Conservation (phyloP, 1,284 basidiomycete species). For the Calocybe gambosa region DNA sequence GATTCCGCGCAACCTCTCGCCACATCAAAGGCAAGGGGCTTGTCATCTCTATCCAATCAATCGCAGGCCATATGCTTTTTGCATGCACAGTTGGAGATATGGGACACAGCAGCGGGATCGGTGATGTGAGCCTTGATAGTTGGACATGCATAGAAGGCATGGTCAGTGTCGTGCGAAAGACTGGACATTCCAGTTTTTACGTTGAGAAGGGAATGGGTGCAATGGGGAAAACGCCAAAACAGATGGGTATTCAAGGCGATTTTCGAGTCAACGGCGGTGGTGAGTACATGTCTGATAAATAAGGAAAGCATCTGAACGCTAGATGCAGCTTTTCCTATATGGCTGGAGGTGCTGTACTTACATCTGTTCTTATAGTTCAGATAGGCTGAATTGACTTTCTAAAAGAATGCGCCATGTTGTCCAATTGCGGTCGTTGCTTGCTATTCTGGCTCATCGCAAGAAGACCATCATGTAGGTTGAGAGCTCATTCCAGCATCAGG, state of each 20-base stretch:
- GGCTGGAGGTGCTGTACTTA: constrained; percentile 63
- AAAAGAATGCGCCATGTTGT: constrained; percentile 72
- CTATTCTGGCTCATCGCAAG: constrained; percentile 75
- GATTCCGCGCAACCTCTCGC: constrained; percentile 66
- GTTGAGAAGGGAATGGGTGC: constrained; percentile 78
- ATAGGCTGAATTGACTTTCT: constrained; percentile 5
- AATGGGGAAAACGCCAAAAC: constrained; percentile 68
- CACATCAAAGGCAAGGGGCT: constrained; percentile 73
- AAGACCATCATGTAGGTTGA: constrained; percentile 65
- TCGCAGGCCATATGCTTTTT: constrained; percentile 72
- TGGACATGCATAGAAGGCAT: constrained; percentile 75
- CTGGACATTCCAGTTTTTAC: constrained; percentile 79
- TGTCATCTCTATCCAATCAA: constrained; percentile 70
- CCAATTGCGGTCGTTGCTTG: constrained; percentile 75
- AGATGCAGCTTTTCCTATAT: constrained; percentile 68
- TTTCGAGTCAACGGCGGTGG: constrained; percentile 68
- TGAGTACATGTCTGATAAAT: constrained; percentile 29
- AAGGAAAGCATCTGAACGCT: constrained; percentile 5
- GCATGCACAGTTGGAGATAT: constrained; percentile 77
- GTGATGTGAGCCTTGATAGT: constrained; percentile 73
- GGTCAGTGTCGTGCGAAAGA: constrained; percentile 69
- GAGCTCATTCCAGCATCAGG: not conserved
- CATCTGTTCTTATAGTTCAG: not conserved
- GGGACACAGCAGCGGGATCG: constrained; percentile 54
- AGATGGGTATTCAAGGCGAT: constrained; percentile 61